Evolutionary conservation across 108 stramenopile genomes (phyloP).

Genomic region (Schizochytrium sp.): DNA sequence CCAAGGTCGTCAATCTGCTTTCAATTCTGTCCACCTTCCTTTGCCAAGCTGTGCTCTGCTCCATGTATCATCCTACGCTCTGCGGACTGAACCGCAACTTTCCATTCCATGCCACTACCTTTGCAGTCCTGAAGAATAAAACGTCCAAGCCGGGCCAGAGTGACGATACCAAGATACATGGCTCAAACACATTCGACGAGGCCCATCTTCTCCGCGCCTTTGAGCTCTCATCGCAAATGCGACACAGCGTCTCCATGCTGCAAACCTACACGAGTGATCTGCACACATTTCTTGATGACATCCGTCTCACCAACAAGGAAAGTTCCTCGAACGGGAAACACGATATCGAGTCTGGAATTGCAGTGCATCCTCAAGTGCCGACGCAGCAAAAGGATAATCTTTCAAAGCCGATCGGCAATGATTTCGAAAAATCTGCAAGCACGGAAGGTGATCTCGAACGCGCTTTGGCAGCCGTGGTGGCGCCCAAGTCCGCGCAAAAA

Average conservation of each 20-base stretch:
- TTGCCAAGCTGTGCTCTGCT: neutral
- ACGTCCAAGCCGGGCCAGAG: neutral
- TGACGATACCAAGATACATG: neutral
- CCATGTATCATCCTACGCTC: conserved; percentile 15
- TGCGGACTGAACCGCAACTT: conserved; percentile 12
- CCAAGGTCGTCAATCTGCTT: neutral
- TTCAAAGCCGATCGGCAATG: no score
- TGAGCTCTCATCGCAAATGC: neutral
- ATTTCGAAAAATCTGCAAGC: no score
- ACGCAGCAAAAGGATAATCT: no score
- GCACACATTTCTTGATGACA: neutral
- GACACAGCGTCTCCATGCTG: neutral
- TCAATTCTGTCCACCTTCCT: neutral
- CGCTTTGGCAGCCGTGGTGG: neutral
- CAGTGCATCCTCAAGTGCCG: neutral
- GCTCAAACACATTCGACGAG: neutral
- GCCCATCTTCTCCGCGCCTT: neutral
- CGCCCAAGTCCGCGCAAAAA: neutral
- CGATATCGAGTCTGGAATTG: neutral
- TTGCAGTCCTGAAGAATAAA: neutral
- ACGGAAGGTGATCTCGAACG: neutral
- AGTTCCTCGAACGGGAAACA: no score
- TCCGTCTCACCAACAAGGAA: neutral
- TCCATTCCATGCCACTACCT: conserved; percentile 23
- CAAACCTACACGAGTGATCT: neutral